phyloP scores from a whole-genome alignment of 2,329 filamentous ascomycete genomes.

The Lizonia empirigonia region DNA sequence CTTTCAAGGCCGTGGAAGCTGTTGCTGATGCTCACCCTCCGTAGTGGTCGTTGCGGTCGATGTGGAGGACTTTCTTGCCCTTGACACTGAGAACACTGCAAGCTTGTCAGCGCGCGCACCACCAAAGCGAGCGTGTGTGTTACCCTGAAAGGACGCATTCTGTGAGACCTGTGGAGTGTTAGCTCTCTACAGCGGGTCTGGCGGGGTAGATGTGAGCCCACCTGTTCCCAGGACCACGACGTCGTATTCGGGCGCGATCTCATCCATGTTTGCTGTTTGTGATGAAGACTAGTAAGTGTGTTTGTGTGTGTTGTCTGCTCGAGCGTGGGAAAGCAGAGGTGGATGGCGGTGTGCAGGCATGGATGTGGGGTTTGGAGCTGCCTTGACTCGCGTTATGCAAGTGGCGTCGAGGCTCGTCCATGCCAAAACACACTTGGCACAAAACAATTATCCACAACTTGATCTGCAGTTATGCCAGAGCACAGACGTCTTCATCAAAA shows the following conservation, averaged over 20 bases:
- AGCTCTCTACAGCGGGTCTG: constrained; percentile 35
- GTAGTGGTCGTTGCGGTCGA: constrained; percentile 98
- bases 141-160: constrained; percentile 99
- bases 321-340: constrained; percentile 25
- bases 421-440: constrained; percentile 16
- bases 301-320: constrained; percentile 32
- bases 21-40: constrained; percentile 74
- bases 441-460: constrained; percentile 13
- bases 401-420: constrained; percentile 26
- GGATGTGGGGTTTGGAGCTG: constrained; percentile 39
- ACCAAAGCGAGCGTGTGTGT: constrained; percentile 17
- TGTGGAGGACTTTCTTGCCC: constrained; percentile 98
- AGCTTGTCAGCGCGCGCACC: constrained; percentile 20
- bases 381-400: constrained; percentile 34
- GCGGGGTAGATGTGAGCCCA: constrained; percentile 59
- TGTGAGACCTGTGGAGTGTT: constrained; percentile 73
- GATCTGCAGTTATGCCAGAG: constrained; percentile 13
- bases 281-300: constrained; percentile 21
- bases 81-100: constrained; percentile 91
- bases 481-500: constrained; percentile 19
- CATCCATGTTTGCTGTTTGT: constrained; percentile 73
- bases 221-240: constrained; percentile 97
- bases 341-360: constrained; percentile 36
- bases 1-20: constrained; percentile 3
- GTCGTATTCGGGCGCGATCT: constrained; percentile 98